Percentiles rank a stretch among this genome's conserved stretches.
Conservation (phyloP, 306 rosid species). For the Vigna nakashimae region DNA sequence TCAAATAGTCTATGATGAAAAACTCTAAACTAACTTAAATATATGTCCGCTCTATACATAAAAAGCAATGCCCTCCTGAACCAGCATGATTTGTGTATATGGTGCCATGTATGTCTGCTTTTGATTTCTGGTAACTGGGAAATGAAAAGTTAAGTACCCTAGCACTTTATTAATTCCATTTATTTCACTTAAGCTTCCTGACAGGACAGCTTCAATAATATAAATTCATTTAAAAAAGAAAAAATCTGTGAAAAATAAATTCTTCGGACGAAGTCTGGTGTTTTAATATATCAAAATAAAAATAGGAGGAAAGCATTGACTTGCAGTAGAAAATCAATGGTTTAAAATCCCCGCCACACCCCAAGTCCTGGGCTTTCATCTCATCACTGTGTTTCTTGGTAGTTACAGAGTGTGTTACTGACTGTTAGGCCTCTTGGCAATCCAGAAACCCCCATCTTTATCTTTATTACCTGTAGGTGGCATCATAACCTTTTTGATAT, state of each 20-base stretch:
- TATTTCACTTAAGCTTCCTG: conserved; percentile 27
- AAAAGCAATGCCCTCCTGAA: conserved; percentile 30
- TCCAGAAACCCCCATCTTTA: no score
- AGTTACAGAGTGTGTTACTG: no score
- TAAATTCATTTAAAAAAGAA: background rate
- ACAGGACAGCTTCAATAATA: conserved; percentile 23
- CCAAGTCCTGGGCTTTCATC: no score
- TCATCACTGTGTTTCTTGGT: no score
- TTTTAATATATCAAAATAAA: conserved; percentile 36
- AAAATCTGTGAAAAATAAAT: background rate
- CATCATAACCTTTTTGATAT: no score
- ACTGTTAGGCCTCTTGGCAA: no score
- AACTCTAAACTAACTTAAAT: conserved; percentile 42
- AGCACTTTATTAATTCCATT: conserved; percentile 26
- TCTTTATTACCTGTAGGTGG: no score
- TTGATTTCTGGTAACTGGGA: background rate
- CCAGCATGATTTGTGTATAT: no score
- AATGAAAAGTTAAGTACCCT: conserved; percentile 1
- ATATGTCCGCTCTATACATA: background rate
- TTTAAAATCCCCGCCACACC: no score
- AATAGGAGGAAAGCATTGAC: background rate
- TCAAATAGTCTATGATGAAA: conserved; percentile 39
- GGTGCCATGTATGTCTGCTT: no score
- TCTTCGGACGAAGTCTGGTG: background rate
- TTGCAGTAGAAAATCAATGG: no score